These are phyloP conservation scores for Xerocomus potaroensis DNA, from an alignment of 768 basidiomycete species.

Conservation along the genomic window DNA sequence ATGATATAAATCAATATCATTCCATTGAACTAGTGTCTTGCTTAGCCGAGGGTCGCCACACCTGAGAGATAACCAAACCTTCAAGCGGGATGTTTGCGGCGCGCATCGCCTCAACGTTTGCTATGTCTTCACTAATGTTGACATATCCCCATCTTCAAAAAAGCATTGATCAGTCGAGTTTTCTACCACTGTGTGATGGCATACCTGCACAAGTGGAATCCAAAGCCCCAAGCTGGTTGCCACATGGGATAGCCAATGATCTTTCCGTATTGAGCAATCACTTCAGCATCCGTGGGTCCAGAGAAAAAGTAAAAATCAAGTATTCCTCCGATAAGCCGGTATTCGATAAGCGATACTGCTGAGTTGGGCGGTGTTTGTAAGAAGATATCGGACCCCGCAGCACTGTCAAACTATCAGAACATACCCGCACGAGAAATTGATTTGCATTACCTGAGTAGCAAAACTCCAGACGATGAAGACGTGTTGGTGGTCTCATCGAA, in stretches of 20 bases:
- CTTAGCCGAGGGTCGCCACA: neutral
- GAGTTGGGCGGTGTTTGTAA: slow-evolving; percentile 56
- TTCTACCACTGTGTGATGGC: no score
- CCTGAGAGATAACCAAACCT: slow-evolving; percentile 35
- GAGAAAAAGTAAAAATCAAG: slow-evolving; percentile 78
- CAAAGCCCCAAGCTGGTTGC: slow-evolving; percentile 74
- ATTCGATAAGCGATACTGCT: slow-evolving; percentile 61
- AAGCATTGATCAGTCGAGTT: neutral
- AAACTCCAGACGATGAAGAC: slow-evolving; percentile 70
- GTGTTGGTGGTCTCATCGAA: slow-evolving; percentile 46
- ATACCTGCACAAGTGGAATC: slow-evolving; percentile 70
- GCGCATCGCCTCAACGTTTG: slow-evolving; percentile 54
- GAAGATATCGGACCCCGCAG: slow-evolving; percentile 68
- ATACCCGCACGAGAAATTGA: neutral
- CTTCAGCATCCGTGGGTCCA: slow-evolving; percentile 46
- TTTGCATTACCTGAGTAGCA: slow-evolving; percentile 53
- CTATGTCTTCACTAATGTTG: slow-evolving; percentile 52
- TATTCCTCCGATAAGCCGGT: slow-evolving; percentile 69
- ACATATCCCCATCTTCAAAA: slow-evolving; percentile 41
- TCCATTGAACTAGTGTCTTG: slow-evolving; percentile 58
- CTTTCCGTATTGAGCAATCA: slow-evolving; percentile 66
- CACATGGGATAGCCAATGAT: slow-evolving; percentile 66
- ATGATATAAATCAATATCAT: slow-evolving; percentile 72
- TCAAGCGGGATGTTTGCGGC: slow-evolving; percentile 75
- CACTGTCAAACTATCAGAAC: slow-evolving; percentile 33